These are phyloP conservation scores for Pseudozyma sp. DNA, from an alignment of 1,284 basidiomycete species.

Conservation along the genomic window DNA sequence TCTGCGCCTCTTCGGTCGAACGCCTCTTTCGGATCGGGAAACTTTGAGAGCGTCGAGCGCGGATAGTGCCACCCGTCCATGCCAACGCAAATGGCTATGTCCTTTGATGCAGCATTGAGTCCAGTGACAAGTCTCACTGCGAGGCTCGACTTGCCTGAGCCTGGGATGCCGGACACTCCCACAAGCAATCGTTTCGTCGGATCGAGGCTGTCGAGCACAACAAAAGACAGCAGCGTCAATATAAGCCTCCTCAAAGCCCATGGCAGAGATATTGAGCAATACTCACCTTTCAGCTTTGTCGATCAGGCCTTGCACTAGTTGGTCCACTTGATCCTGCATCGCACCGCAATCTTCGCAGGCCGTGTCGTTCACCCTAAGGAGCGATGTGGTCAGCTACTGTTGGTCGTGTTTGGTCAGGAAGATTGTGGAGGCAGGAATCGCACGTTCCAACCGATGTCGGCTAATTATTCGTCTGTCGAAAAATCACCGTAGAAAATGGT, in stretches of 20 bases:
- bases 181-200: constrained; percentile 76
- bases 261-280: no score
- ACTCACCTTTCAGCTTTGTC: constrained; percentile 16
- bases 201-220: constrained; percentile 70
- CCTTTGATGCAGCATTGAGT: constrained; percentile 34
- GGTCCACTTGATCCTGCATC: constrained; percentile 34
- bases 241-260: neutral
- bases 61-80: constrained; percentile 85
- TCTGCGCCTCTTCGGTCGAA: constrained; percentile 62
- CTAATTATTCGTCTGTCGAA: neutral
- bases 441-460: neutral
- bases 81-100: constrained; percentile 75
- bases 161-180: constrained; percentile 82
- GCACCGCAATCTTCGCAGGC: neutral
- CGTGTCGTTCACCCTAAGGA: neutral
- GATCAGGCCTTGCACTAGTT: constrained; percentile 15
- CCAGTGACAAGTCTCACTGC: constrained; percentile 73
- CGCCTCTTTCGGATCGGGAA: constrained; percentile 72
- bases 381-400: neutral
- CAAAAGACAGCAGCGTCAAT: constrained; percentile 1
- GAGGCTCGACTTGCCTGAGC: constrained; percentile 83
- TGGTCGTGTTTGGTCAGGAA: neutral
- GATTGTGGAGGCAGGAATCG: neutral
- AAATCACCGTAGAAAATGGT: constrained; percentile 2
- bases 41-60: constrained; percentile 74